phyloP scores from a whole-genome alignment of 768 basidiomycete genomes.

The Russula dissimulans region DNA sequence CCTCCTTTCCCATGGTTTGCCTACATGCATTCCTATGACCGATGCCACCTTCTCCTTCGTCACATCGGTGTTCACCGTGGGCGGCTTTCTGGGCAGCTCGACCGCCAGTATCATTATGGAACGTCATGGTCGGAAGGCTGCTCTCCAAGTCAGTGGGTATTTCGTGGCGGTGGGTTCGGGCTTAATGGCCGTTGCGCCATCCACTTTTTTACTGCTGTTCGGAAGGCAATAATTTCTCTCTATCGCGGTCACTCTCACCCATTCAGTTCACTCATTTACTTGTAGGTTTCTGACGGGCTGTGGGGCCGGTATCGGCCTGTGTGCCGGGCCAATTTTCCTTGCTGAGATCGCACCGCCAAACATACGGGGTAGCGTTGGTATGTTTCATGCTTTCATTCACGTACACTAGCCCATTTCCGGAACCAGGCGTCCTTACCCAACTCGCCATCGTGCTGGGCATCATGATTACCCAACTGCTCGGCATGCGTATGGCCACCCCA shows the following conservation, averaged over 20 bases:
- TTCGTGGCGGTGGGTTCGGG: constrained; percentile 49
- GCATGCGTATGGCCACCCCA: constrained; percentile 61
- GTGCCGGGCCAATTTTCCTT: constrained; percentile 79
- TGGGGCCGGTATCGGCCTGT: constrained; percentile 63
- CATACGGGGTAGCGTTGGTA: constrained; percentile 69
- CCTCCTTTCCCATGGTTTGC: constrained; percentile 33
- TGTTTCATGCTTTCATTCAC: constrained; percentile 17
- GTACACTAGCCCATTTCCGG: neutral
- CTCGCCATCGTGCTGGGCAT: constrained; percentile 79
- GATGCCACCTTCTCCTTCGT: constrained; percentile 70
- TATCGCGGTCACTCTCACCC: neutral
- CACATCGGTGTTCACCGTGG: constrained; percentile 79
- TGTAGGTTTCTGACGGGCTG: constrained; percentile 56
- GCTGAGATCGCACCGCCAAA: constrained; percentile 72
- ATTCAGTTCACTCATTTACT: neutral
- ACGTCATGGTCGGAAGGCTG: constrained; percentile 58
- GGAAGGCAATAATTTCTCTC: constrained; percentile 46
- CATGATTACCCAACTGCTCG: constrained; percentile 75
- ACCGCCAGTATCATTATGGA: constrained; percentile 62
- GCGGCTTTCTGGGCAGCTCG: constrained; percentile 75
- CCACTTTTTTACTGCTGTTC: constrained; percentile 44
- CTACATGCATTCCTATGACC: constrained; percentile 75
- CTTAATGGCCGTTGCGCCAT: constrained; percentile 57
- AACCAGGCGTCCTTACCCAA: constrained; percentile 68
- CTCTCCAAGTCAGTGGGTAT: constrained; percentile 48